phyloP scores from a whole-genome alignment of 306 rosid genomes.

The Gastrolobium bilobum region DNA sequence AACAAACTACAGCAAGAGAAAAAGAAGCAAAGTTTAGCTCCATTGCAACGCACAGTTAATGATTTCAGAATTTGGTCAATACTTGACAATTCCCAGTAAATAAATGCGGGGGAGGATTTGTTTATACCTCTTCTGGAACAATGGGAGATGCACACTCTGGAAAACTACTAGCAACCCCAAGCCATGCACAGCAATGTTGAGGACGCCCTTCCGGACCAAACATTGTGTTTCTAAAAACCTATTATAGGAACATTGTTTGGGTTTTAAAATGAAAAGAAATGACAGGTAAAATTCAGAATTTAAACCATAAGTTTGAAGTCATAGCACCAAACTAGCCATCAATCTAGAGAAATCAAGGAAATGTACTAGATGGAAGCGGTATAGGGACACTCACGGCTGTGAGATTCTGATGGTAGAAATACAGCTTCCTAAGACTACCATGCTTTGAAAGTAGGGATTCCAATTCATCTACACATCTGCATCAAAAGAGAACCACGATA shows the following conservation, averaged over 20 bases:
- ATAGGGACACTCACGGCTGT: slow-evolving; percentile 73
- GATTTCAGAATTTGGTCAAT: slow-evolving; percentile 31
- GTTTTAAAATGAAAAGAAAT: slow-evolving; percentile 48
- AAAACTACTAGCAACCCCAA: slow-evolving; percentile 98
- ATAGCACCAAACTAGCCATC: slow-evolving; percentile 30
- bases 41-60: background rate
- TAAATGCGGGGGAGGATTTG: slow-evolving; percentile 33
- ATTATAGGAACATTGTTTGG: slow-evolving; percentile 44
- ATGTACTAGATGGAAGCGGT: slow-evolving; percentile 18
- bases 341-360: slow-evolving; percentile 34
- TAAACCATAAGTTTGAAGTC: slow-evolving; percentile 35
- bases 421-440: slow-evolving; percentile 92
- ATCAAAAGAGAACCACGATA: slow-evolving; percentile 45
- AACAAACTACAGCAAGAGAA: slow-evolving; percentile 11
- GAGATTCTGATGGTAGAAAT: slow-evolving; percentile 97
- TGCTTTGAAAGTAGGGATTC: slow-evolving; percentile 91
- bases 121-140: slow-evolving; percentile 91
- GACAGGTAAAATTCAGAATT: slow-evolving; percentile 40
- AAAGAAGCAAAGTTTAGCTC: slow-evolving; percentile 18
- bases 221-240: slow-evolving; percentile 99
- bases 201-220: slow-evolving; percentile 99
- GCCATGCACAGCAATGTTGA: slow-evolving; percentile 99
- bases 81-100: slow-evolving; percentile 26
- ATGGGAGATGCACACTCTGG: slow-evolving; percentile 95
- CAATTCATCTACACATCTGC: slow-evolving; percentile 95